phyloP scores from a whole-genome alignment of 2,329 filamentous ascomycete species.

The Trichoderma atroviride region DNA sequence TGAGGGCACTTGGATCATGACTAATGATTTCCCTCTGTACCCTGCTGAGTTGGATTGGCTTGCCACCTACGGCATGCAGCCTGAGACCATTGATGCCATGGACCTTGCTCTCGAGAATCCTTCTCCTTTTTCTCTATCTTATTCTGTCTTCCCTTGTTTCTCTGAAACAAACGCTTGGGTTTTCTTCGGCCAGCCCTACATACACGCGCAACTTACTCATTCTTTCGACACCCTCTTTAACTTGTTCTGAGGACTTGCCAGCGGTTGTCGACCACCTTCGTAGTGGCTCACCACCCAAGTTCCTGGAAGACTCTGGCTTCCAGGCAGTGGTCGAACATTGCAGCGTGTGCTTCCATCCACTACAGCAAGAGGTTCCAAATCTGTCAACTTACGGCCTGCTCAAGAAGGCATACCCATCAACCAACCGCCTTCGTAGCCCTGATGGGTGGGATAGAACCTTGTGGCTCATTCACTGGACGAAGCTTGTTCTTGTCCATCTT shows the following conservation, averaged over 20 bases:
- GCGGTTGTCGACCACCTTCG: too few species aligned
- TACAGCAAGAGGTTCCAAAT: background rate
- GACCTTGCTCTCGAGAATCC: conserved; percentile 44
- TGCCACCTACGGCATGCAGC: conserved; percentile 38
- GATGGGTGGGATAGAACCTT: too few species aligned
- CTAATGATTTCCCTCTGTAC: conserved; percentile 55
- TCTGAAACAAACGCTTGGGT: too few species aligned
- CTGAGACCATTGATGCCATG: conserved; percentile 45
- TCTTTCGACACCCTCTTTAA: too few species aligned
- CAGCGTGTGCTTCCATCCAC: background rate
- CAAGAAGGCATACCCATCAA: conserved; percentile 38
- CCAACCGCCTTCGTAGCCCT: conserved; percentile 38
- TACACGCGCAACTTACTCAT: too few species aligned
- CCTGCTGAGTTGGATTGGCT: conserved; percentile 52
- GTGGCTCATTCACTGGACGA: background rate
- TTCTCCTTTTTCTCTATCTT: too few species aligned
- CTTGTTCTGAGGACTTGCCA: too few species aligned
- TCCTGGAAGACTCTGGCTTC: too few species aligned
- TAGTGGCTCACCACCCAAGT: too few species aligned
- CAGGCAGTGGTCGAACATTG: too few species aligned
- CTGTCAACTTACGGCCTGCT: conserved; percentile 6
- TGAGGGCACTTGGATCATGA: conserved; percentile 44
- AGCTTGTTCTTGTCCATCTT: background rate
- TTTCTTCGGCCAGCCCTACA: too few species aligned
- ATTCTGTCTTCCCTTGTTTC: too few species aligned